Evolutionary conservation across 108 stramenopile species (phyloP).

Genomic region (Nannochloropsis granulata): DNA sequence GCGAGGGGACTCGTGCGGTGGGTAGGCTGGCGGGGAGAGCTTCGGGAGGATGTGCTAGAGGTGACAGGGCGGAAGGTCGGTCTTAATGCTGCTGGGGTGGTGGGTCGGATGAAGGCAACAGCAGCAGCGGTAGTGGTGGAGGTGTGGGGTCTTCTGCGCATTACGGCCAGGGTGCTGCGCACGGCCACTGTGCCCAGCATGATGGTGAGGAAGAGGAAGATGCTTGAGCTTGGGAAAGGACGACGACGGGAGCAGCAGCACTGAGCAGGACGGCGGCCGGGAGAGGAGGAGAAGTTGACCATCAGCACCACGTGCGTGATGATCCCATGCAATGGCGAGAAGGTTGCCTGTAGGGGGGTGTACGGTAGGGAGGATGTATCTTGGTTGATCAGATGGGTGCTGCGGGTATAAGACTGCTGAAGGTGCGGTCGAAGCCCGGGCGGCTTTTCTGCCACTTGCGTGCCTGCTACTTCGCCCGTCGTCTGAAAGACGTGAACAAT

Average conservation of each 20-base stretch:
- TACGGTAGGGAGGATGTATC: no score
- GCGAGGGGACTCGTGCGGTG: not conserved
- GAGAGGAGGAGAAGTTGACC: not conserved
- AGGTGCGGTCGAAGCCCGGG: no score
- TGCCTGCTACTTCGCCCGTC: no score
- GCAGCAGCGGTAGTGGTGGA: not conserved
- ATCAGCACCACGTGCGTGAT: not conserved
- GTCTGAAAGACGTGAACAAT: no score
- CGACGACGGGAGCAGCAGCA: not conserved
- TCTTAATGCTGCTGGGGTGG: not conserved
- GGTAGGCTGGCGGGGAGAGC: not conserved
- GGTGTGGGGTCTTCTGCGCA: not conserved
- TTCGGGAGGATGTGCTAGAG: no score
- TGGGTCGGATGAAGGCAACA: not conserved
- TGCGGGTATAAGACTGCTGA: no score
- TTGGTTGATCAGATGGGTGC: no score
- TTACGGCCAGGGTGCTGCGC: not conserved
- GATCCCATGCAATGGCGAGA: not conserved
- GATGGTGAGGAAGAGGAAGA: not conserved
- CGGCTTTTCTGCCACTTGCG: no score
- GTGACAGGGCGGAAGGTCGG: no score
- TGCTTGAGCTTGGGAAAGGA: not conserved
- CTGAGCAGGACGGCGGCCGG: not conserved
- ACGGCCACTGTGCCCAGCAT: not conserved
- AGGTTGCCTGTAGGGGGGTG: not conserved